Evolutionary conservation across 345 rosid species (phyloP), one percentile per base, ranked within the genome.

Genomic region (Lenwebbia sp.): DNA sequence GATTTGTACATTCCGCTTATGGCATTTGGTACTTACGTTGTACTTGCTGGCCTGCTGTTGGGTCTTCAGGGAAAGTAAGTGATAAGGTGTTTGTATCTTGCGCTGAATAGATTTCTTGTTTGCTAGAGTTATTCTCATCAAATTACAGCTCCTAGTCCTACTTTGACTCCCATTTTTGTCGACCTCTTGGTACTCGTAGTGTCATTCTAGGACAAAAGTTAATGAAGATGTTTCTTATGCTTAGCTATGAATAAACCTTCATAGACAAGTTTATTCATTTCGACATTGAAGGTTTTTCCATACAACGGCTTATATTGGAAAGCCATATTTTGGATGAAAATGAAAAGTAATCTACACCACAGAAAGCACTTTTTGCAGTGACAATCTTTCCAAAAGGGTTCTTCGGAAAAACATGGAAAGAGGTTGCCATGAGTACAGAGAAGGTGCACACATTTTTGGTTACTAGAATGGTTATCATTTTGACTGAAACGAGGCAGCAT

Each of bases 1-100:
- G 99, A 95, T 86, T 92, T 96, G 88, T 96, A 97, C 90, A 94
- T 97, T 87, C 99, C 99, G 28, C 93, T 97, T 89, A 97, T 97
- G 99, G 96, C 99, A 30, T 96, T 96, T 86, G 98, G 96, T 52
- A 94, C 96, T 53, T 97, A 94, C 4, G 94, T 97, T 55, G 92
- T 97, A 85, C 98, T 97, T 87, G 97, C 99, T 89, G 98, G 98
- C 87, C 89, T 97, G 84, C 90, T 92, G 22, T 88, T 97, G 87
- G 98, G 99, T 78, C 94, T 97, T 78, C 91, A 92, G 83, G 98
- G 98, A 85, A 93, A 94, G 99, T 97, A 91, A 92, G 99, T 92
- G 40, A 49, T 15, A 17, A 40, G 21, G 11, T 50, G 13, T 44
- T 40, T 84, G 30, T 85, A 28, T 40, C 53, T 83, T 41, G 54